A percentile compares a stretch with the other conserved stretches of the same genome.
Evolutionary conservation across 805 yeast species (phyloP).

Genomic region (Lipomyces yamadae): DNA sequence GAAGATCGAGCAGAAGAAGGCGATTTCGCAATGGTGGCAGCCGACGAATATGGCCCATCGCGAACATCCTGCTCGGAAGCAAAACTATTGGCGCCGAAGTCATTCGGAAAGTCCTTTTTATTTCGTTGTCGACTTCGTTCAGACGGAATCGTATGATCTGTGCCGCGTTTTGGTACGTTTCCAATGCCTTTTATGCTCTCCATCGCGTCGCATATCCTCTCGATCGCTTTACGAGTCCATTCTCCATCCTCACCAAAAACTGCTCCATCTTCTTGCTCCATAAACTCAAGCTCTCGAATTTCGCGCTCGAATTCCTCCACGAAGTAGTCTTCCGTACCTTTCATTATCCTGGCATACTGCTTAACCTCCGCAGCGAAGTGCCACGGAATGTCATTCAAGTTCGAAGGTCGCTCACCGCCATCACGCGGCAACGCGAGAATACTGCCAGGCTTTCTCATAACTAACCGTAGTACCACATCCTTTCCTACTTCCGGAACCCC

Average conservation of each 20-base stretch:
- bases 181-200: constrained; percentile 47
- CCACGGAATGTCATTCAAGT: constrained; percentile 61
- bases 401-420: constrained; percentile 32
- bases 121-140: not conserved
- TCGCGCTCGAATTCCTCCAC: constrained; percentile 64
- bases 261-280: constrained; percentile 61
- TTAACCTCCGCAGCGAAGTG: constrained; percentile 48
- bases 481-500: constrained; percentile 63
- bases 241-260: constrained; percentile 65
- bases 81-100: not conserved
- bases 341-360: constrained; percentile 69
- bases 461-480: constrained; percentile 64
- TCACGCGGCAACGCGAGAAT: constrained; percentile 59
- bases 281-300: constrained; percentile 55
- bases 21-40: constrained; percentile 14
- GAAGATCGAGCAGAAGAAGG: constrained; percentile 2
- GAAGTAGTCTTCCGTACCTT: constrained; percentile 63
- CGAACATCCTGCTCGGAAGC: constrained; percentile 17
- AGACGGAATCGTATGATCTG: not conserved
- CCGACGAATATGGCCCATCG: constrained; percentile 1
- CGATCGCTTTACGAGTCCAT: constrained; percentile 60
- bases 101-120: not conserved
- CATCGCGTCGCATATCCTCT: constrained; percentile 57
- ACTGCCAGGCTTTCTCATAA: constrained; percentile 58
- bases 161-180: constrained; percentile 19